These are phyloP conservation scores for Tetrahymena elliotti DNA, from an alignment of 73 alveolate genomes.

Conservation along the genomic window DNA sequence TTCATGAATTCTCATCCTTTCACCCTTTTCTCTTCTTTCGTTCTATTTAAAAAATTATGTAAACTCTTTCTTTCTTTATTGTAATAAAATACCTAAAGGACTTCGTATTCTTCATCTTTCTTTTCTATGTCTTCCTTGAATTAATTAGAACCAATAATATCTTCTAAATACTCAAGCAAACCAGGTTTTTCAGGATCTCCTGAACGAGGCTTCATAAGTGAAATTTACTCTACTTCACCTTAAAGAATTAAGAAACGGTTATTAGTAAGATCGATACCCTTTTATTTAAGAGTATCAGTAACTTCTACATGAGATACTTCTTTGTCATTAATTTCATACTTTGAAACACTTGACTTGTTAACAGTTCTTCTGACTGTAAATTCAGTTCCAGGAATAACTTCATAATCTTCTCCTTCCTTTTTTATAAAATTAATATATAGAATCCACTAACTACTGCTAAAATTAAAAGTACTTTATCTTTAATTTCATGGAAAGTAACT, in stretches of 20 bases:
- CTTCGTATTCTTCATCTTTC: slow-evolving; percentile 64
- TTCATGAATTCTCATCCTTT: slow-evolving; percentile 22
- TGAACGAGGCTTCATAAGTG: slow-evolving; percentile 88
- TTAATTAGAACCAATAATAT: slow-evolving; percentile 80
- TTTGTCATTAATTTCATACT: slow-evolving; percentile 58
- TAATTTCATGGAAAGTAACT: slow-evolving; percentile 71
- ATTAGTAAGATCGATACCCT: slow-evolving; percentile 84
- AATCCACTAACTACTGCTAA: background rate
- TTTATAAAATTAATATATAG: slow-evolving; percentile 12
- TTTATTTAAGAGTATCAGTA: slow-evolving; percentile 50
- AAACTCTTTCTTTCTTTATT: background rate
- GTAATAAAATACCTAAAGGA: slow-evolving; percentile 22
- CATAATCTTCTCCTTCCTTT: slow-evolving; percentile 46
- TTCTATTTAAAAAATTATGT: background rate
- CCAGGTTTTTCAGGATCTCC: slow-evolving; percentile 74
- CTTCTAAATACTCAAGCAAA: slow-evolving; percentile 85
- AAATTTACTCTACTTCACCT: slow-evolving; percentile 92
- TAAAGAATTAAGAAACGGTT: slow-evolving; percentile 81
- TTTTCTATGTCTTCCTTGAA: slow-evolving; percentile 64
- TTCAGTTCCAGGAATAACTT: slow-evolving; percentile 56
- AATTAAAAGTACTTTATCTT: slow-evolving; percentile 34
- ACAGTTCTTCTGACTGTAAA: slow-evolving; percentile 70
- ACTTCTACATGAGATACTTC: slow-evolving; percentile 64
- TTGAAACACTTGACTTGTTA: slow-evolving; percentile 41
- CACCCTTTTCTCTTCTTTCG: slow-evolving; percentile 41